Base-by-base conservation (phyloP, 1,284 basidiomycete species). In the Sanghuangporus baumii region DNA sequence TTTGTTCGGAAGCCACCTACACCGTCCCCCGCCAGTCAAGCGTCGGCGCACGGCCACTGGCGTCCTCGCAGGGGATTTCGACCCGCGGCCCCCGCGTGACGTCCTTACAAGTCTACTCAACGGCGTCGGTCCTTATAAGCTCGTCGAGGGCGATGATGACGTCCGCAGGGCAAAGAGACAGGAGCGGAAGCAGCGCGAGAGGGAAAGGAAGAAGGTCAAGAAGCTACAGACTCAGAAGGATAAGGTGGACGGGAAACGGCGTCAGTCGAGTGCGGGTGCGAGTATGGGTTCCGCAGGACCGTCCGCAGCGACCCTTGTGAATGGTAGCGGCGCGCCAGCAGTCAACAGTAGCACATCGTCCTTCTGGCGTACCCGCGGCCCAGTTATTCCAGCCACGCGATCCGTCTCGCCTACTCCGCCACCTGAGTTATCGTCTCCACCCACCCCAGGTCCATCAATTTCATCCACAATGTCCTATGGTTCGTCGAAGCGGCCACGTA, bases 41-140 rank as follows among this genome's bases (percentile, higher is more conserved):
- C 77, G 75, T 7, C 82, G 89, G 20, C 85, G 89, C 64, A 87
- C 81, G 58, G 89, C 89, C 57, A 91, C 89, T 9, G 71, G 83
- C 14, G 86, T 91, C 48, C 81, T 91, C 73, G 84, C 88, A 0
- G 89, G 89, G 68, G 76, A 79, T 69, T 89, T 88, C 73, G 89
- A 91, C 76, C 72, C 78, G 4, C 80, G 79, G 40, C 85, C 86
- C 0, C 69, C 79, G 36, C 81, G 89, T 71, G 89, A 91, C 74
- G 87, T 88, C 65, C 78, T 91, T 67, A 91, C 89, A 12, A 88
- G 86, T 73, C 71, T 91, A 52, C 75, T 91, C 69, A 91, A 91
- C 70, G 87, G 88, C 60, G 85, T 91, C 47, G 80, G 79, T 0
- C 81, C 82, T 6, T 86, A 89, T 70, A 81, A 81, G 65, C 78